A percentile compares a stretch with the other conserved stretches of the same genome.
Conservation (phyloP, 345 rosid genomes). For the Pugionium cornutum region DNA sequence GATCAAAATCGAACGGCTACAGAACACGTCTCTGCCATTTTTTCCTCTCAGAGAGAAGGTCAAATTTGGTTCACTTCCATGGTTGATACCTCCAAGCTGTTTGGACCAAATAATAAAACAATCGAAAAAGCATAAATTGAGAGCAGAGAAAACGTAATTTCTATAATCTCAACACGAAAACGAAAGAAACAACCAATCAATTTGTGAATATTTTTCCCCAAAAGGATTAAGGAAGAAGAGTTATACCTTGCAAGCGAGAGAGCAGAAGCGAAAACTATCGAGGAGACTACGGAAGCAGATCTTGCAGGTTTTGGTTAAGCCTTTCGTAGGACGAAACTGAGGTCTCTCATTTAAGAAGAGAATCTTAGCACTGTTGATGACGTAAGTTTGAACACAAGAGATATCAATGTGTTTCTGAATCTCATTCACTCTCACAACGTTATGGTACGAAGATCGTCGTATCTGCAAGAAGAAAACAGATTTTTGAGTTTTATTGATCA, state of each 20-base stretch:
- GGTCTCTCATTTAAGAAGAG: constrained; percentile 76
- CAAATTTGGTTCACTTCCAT: constrained; percentile 52
- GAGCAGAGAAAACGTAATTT: background rate
- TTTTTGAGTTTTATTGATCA: background rate
- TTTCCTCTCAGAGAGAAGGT: constrained; percentile 49
- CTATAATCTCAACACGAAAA: background rate
- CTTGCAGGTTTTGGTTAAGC: constrained; percentile 68
- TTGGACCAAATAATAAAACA: constrained; percentile 1
- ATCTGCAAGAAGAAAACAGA: constrained; percentile 46
- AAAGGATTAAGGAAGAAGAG: background rate
- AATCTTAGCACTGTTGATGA: constrained; percentile 76
- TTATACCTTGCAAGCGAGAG: constrained; percentile 66
- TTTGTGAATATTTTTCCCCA: too few relatives aligned
- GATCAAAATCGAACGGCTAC: constrained; percentile 52
- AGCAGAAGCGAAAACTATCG: constrained; percentile 73
- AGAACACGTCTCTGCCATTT: constrained; percentile 40
- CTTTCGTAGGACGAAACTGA: constrained; percentile 67
- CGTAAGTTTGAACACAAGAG: constrained; percentile 70
- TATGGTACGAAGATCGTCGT: constrained; percentile 83
- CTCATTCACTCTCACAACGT: too few relatives aligned
- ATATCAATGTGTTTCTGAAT: constrained; percentile 71
- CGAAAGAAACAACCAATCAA: background rate
- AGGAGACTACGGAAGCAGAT: constrained; percentile 71
- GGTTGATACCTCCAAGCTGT: constrained; percentile 63
- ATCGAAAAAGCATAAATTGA: background rate